phyloP scores from a whole-genome alignment of 2,329 filamentous ascomycete genomes.

The Cercospora sesami region DNA sequence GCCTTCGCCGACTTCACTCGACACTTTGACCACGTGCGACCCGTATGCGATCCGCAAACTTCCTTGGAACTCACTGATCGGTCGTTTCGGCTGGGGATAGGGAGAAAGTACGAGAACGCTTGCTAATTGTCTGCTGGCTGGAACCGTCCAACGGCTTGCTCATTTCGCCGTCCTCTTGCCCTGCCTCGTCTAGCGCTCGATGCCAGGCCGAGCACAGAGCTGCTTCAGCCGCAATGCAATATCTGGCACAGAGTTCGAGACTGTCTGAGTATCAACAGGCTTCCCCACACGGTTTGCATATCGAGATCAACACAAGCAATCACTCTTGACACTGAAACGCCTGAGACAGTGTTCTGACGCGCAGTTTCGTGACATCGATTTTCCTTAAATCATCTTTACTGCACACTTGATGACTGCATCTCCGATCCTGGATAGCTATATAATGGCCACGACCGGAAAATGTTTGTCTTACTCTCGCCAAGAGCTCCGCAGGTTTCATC shows the following conservation, averaged over 20 bases:
- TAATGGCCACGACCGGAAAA: background rate
- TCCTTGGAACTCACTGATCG: background rate
- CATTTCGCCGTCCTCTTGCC: background rate
- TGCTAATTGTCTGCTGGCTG: background rate
- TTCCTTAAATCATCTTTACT: background rate
- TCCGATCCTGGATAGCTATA: background rate
- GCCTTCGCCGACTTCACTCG: background rate
- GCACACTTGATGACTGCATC: background rate
- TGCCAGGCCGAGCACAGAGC: background rate
- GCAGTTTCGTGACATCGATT: background rate
- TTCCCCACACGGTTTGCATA: background rate
- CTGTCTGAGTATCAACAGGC: background rate
- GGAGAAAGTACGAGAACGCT: background rate
- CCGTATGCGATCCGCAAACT: background rate
- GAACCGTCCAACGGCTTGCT: background rate
- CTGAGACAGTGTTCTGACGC: background rate
- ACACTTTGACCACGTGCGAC: background rate
- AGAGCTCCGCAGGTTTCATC: background rate
- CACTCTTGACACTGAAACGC: background rate
- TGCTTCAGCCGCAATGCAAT: background rate
- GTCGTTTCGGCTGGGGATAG: background rate
- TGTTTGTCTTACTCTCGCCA: background rate
- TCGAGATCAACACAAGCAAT: background rate
- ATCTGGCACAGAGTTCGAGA: background rate
- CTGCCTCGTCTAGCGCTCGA: background rate